Evolutionary conservation across 768 basidiomycete species (phyloP).

Genomic region (Tylopilus vinaceipallidus): DNA sequence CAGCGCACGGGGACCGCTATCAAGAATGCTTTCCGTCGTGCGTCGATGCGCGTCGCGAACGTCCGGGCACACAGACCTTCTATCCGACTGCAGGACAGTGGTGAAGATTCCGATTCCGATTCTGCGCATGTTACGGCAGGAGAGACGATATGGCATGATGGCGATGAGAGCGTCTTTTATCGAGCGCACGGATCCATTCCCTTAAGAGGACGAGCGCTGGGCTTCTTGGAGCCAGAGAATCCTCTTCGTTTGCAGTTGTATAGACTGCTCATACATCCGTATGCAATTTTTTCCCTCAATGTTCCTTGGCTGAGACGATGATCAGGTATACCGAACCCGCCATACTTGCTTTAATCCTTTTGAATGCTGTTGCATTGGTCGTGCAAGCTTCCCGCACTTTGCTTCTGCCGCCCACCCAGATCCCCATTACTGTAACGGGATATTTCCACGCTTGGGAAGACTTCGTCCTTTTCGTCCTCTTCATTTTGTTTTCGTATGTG

Average conservation of each 20-base stretch:
- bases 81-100: constrained; percentile 50
- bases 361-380: constrained; percentile 79
- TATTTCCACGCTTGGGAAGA: constrained; percentile 94
- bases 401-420: constrained; percentile 46
- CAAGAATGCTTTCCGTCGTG: constrained; percentile 56
- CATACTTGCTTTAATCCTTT: constrained; percentile 79
- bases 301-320: neutral
- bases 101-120: constrained; percentile 33
- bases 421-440: constrained; percentile 50
- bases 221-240: constrained; percentile 71
- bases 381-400: constrained; percentile 71
- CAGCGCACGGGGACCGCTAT: constrained; percentile 60
- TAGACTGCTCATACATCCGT: constrained; percentile 70
- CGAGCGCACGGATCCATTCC: constrained; percentile 44
- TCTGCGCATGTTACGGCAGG: constrained; percentile 36
- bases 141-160: constrained; percentile 34
- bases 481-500: constrained; percentile 77
- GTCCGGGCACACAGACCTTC: constrained; percentile 62
- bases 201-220: constrained; percentile 77
- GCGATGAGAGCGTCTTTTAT: constrained; percentile 31
- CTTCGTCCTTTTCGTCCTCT: constrained; percentile 77
- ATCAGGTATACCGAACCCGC: constrained; percentile 81
- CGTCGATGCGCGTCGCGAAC: constrained; percentile 81
- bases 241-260: constrained; percentile 61
- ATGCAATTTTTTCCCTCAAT: constrained; percentile 32